Conservation (phyloP, 1,139 yeast species). For the Candida sanyaensis region DNA sequence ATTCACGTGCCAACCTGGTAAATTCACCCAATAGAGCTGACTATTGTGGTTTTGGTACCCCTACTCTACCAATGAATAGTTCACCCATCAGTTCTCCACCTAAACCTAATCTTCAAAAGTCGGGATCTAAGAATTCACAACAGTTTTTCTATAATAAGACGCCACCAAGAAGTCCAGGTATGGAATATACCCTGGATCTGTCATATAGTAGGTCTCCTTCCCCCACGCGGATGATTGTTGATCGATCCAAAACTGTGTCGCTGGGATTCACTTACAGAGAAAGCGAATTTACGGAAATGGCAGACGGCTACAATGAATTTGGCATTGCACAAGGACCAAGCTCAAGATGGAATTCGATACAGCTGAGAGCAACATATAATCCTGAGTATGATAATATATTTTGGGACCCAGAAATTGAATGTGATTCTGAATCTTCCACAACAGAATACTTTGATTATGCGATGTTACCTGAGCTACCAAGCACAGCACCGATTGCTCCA, state of each 20-base stretch:
- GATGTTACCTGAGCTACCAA: constrained; percentile 43
- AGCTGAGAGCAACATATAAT: constrained; percentile 15
- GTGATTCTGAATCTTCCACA: constrained; percentile 21
- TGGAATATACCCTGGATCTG: constrained; percentile 4
- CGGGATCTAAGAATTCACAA: constrained; percentile 2
- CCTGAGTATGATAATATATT: constrained; percentile 17
- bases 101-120: constrained; percentile 1
- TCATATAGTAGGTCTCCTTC: constrained; percentile 32
- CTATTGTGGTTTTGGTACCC: neutral
- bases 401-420: constrained; percentile 17
- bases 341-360: constrained; percentile 18
- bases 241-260: neutral
- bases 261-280: constrained; percentile 4
- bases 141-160: neutral
- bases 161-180: neutral
- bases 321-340: constrained; percentile 13
- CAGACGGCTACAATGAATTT: constrained; percentile 14
- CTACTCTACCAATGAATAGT: neutral
- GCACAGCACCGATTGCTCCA: constrained; percentile 1
- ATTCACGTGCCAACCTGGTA: constrained; percentile 1
- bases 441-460: constrained; percentile 41
- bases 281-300: neutral
- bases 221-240: constrained; percentile 22
- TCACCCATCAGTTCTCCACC: constrained; percentile 9
- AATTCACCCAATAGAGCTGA: neutral